A percentile compares a stretch with the other conserved stretches of the same genome.
These are phyloP conservation scores for Penicillium expansum DNA, from an alignment of 2,329 filamentous ascomycete genomes.

Conservation along the genomic window DNA sequence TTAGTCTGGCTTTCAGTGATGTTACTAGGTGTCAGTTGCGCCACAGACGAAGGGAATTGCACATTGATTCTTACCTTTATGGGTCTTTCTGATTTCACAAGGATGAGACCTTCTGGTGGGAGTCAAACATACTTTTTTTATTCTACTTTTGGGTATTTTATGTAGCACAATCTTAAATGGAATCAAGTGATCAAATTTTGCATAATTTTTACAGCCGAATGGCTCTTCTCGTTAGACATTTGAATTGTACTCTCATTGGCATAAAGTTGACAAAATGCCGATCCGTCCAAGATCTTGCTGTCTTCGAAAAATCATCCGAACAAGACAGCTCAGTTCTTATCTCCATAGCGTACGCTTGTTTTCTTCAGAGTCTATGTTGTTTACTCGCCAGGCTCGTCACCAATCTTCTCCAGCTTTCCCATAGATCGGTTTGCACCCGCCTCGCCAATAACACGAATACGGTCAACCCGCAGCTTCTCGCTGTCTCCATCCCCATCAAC, in stretches of 20 bases:
- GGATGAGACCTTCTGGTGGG: constrained; percentile 49
- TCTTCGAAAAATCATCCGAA: neutral
- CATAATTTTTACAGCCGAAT: neutral
- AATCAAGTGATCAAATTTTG: neutral
- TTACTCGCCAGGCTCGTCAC: constrained; percentile 66
- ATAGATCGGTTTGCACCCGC: constrained; percentile 86
- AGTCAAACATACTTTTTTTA: constrained; percentile 52
- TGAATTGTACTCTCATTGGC: neutral
- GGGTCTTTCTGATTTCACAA: constrained; percentile 44
- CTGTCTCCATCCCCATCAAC: constrained; percentile 78
- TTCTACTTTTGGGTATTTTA: neutral
- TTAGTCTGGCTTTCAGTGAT: constrained; percentile 40
- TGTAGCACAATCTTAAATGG: neutral
- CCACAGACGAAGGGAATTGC: constrained; percentile 80
- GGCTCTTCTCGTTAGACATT: neutral
- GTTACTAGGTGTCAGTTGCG: constrained; percentile 72
- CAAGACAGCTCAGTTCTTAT: neutral
- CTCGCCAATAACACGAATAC: constrained; percentile 72
- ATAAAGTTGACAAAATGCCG: neutral
- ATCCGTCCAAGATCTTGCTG: neutral
- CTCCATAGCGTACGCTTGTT: constrained; percentile 28
- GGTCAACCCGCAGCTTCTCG: constrained; percentile 74
- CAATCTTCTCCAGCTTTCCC: constrained; percentile 94
- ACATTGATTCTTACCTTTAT: constrained; percentile 58
- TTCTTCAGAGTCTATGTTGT: constrained; percentile 6